These are phyloP conservation scores for Russula sp. DNA, from an alignment of 768 basidiomycete genomes.

Conservation along the genomic window DNA sequence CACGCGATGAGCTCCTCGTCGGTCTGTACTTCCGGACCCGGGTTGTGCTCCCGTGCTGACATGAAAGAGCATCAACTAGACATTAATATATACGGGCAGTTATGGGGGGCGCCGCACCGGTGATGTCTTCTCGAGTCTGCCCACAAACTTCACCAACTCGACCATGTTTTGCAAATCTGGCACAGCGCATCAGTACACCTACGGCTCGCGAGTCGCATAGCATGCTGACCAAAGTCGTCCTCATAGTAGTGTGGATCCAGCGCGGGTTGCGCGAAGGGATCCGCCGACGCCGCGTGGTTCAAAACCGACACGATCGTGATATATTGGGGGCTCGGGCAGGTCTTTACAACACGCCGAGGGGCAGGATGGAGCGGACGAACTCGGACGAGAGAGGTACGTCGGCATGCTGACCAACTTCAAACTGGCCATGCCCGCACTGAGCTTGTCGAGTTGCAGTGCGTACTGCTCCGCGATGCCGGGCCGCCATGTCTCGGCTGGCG, in stretches of 20 bases:
- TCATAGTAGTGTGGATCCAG: slow-evolving; percentile 33
- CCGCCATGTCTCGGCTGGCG: slow-evolving; percentile 23
- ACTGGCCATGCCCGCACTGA: slow-evolving; percentile 28
- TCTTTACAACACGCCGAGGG: slow-evolving; percentile 23
- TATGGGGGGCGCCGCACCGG: slow-evolving; percentile 22
- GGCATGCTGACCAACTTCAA: slow-evolving; percentile 34
- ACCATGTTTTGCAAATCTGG: slow-evolving; percentile 30
- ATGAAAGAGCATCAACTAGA: neutral
- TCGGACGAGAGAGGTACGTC: slow-evolving; percentile 25
- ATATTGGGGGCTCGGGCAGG: slow-evolving; percentile 38
- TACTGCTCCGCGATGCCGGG: slow-evolving; percentile 39
- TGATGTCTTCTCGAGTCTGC: slow-evolving; percentile 25
- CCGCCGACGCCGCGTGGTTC: slow-evolving; percentile 35
- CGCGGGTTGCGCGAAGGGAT: slow-evolving; percentile 28
- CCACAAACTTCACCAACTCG: slow-evolving; percentile 30
- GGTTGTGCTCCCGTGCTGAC: slow-evolving; percentile 30
- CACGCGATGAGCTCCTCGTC: slow-evolving; percentile 28
- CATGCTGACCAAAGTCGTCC: slow-evolving; percentile 29
- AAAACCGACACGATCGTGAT: slow-evolving; percentile 33
- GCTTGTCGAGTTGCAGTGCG: slow-evolving; percentile 34
- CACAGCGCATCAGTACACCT: neutral
- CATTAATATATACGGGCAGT: slow-evolving; percentile 2
- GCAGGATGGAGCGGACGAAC: slow-evolving; percentile 21
- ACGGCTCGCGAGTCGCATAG: neutral
- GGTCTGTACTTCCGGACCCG: slow-evolving; percentile 29